A percentile compares a stretch with the other conserved stretches of the same genome.
Conservation (phyloP, 257 asterid genomes). For the Solanum pinnatisectum region DNA sequence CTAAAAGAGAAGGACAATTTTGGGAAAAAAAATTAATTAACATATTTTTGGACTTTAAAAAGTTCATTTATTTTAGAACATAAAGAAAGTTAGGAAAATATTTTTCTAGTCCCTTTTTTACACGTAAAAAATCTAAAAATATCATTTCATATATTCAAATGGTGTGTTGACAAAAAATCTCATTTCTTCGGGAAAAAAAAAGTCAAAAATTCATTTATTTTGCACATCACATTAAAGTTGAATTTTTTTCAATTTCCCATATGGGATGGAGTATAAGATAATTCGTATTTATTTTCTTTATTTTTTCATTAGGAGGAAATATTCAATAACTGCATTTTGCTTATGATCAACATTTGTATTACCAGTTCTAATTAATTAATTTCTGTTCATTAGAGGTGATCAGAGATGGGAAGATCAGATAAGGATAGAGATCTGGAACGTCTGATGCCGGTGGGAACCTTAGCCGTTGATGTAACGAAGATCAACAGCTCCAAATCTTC, state of each 20-base stretch:
- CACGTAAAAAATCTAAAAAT: not conserved
- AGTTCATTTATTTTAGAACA: not conserved
- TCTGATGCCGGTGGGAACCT: conserved; percentile 2
- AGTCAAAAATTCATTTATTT: not conserved
- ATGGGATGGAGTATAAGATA: not conserved
- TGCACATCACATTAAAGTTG: not conserved
- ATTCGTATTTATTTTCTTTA: not conserved
- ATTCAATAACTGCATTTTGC: not conserved
- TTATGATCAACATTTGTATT: not conserved
- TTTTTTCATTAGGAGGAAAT: not conserved
- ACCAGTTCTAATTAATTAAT: not conserved
- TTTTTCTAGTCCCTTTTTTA: not conserved
- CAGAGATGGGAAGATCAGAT: not conserved
- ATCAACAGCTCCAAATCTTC: not conserved
- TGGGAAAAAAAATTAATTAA: not conserved
- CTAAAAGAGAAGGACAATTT: not conserved
- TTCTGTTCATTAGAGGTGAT: not conserved
- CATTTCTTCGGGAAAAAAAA: not conserved
- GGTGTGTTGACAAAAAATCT: not conserved
- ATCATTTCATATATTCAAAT: not conserved
- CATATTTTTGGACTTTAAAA: not conserved
- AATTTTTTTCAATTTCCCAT: not conserved
- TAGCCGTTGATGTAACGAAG: not conserved
- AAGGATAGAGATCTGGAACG: conserved; percentile 12
- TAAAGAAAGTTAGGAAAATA: not conserved